phyloP scores from a whole-genome alignment of 2,329 filamentous ascomycete genomes.

The Hirsutella minnesotensis region DNA sequence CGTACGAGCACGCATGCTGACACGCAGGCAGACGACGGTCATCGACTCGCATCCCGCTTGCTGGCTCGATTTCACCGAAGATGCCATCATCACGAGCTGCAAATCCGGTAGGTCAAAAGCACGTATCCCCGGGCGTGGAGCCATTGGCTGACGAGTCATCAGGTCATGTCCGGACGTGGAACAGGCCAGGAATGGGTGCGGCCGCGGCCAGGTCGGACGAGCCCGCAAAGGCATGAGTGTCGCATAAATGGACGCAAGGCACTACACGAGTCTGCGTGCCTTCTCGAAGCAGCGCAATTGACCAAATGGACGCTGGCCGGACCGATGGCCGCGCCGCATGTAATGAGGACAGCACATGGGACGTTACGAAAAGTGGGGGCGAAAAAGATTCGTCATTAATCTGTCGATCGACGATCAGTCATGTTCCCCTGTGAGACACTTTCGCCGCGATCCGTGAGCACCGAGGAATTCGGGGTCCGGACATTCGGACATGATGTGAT shows the following conservation, averaged over 20 bases:
- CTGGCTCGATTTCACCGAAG: constrained; percentile 89
- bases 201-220: neutral
- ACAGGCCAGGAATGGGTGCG: constrained; percentile 35
- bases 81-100: constrained; percentile 86
- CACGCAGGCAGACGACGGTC: constrained; percentile 51
- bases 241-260: neutral
- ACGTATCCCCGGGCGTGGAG: neutral
- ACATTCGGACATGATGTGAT: too few species aligned
- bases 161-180: constrained; percentile 70
- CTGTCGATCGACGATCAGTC: too few species aligned
- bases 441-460: too few species aligned
- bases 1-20: constrained; percentile 1
- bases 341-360: too few species aligned
- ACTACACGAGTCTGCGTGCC: neutral
- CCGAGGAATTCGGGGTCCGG: too few species aligned
- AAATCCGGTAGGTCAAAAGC: constrained; percentile 59
- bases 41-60: constrained; percentile 79
- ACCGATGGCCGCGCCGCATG: too few species aligned
- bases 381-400: too few species aligned
- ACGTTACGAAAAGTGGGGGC: neutral
- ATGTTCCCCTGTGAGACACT: too few species aligned
- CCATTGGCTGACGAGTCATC: constrained; percentile 11
- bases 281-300: neutral
- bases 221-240: neutral
- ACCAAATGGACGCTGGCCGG: too few species aligned